These are phyloP conservation scores for Monosporascus ibericus DNA, from an alignment of 2,329 filamentous ascomycete genomes.

Conservation along the genomic window DNA sequence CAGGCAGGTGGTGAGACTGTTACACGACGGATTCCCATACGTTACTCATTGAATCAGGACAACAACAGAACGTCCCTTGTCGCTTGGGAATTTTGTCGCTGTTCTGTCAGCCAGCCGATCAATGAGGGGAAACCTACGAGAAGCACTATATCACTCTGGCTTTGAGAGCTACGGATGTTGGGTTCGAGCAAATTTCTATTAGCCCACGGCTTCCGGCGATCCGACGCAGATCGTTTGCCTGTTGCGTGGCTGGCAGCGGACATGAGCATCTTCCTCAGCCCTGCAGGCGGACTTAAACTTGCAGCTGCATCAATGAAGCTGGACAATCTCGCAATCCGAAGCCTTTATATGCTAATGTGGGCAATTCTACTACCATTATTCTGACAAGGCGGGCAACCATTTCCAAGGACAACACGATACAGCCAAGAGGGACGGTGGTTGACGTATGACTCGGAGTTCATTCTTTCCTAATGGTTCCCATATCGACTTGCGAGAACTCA, in stretches of 20 bases:
- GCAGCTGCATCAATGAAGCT: not conserved
- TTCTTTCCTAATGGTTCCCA: too few relatives aligned
- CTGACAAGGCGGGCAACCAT: too few relatives aligned
- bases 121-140: not conserved
- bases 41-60: not conserved
- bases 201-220: not conserved
- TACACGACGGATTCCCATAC: not conserved
- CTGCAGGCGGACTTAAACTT: not conserved
- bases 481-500: too few relatives aligned
- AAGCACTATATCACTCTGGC: not conserved
- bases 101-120: not conserved
- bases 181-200: not conserved
- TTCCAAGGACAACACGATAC: too few relatives aligned
- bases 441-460: too few relatives aligned
- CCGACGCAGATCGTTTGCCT: not conserved
- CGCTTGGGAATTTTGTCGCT: not conserved
- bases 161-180: not conserved
- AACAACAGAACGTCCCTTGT: not conserved
- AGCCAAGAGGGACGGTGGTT: too few relatives aligned
- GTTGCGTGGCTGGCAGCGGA: not conserved
- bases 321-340: too few relatives aligned
- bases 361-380: too few relatives aligned
- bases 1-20: too few relatives aligned
- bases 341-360: too few relatives aligned
- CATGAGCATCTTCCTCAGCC: not conserved